Evolutionary conservation across 139 green algal genomes (phyloP), one percentile per base, ranked within the genome.

Genomic region (Chlorella sp.): DNA sequence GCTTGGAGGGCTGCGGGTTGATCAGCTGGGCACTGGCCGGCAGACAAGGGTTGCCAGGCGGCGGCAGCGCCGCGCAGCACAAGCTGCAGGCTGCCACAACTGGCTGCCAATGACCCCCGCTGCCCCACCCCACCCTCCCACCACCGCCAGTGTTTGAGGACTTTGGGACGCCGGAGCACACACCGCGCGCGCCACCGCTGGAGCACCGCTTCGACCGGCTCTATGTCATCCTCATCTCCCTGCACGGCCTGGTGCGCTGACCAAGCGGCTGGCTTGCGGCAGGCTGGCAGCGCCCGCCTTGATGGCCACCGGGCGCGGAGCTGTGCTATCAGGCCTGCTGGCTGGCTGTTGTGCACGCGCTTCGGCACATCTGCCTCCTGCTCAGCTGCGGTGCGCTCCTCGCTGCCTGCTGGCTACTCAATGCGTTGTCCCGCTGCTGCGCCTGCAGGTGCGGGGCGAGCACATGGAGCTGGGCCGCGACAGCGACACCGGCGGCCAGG

Each of bases 381-480:
- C n/a, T n/a, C n/a, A n/a, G n/a, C n/a, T n/a, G n/a, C n/a, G n/a
- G n/a, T n/a, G n/a, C n/a, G n/a, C n/a, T n/a, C n/a, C n/a, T n/a
- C n/a, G n/a, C n/a, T n/a, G n/a, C n/a, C n/a, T n/a, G n/a, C n/a
- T n/a, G n/a, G n/a, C n/a, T n/a, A n/a, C n/a, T n/a, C n/a, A 26
- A 6, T 41, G 30, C 32, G n/a, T 30, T 74, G 68, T 16, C 32
- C 8, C 48, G 68, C 34, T 43, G 40, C 34, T 28, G 16, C 11
- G 34, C 43, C 7, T 54, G 40, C 70, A 76, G 70, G 70, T 99
- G 58, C 89, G 96, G 0, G 96, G 96, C 8, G 88, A 97, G 5
- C 85, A 86, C 46, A 99, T 99, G 96, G 96, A 99, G 91, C 93
- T 99, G 64, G 96, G 96, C 24, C 88, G 92, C 11, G 96, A 99